phyloP scores from a whole-genome alignment of 2,329 filamentous ascomycete genomes.

The Phialemonium atrogriseum region DNA sequence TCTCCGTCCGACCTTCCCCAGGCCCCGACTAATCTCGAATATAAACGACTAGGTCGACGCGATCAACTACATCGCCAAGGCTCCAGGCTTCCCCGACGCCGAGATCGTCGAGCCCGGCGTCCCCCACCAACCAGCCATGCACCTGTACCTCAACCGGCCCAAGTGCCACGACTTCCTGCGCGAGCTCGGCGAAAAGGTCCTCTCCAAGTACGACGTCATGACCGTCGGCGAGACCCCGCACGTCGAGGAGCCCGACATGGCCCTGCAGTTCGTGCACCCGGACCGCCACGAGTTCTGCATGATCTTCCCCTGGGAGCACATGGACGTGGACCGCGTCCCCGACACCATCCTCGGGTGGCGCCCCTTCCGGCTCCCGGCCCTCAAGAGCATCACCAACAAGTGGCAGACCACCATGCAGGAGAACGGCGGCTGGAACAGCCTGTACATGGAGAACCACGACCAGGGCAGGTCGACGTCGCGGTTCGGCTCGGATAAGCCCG shows the following conservation, averaged over 20 bases:
- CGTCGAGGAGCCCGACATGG: conserved; percentile 46
- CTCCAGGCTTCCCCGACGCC: conserved; percentile 45
- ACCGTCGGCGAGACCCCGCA: conserved; percentile 62
- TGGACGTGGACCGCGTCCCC: conserved; percentile 49
- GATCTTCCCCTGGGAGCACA: conserved; percentile 53
- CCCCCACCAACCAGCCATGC: conserved; percentile 40
- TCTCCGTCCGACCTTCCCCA: too few relatives aligned
- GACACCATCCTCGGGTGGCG: conserved; percentile 42
- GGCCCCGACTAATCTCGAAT: too few relatives aligned
- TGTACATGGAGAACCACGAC: conserved; percentile 58
- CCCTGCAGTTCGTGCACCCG: conserved; percentile 50
- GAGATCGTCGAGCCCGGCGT: conserved; percentile 38
- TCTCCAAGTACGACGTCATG: conserved; percentile 53
- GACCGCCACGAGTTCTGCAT: conserved; percentile 54
- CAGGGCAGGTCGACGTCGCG: conserved; percentile 46
- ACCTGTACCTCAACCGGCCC: conserved; percentile 58
- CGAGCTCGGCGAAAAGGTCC: conserved; percentile 53
- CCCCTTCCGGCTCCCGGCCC: conserved; percentile 34
- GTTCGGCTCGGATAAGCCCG: conserved; percentile 35
- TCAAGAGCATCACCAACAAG: conserved; percentile 36
- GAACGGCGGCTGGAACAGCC: conserved; percentile 48
- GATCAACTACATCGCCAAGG: conserved; percentile 65
- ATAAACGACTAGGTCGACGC: too few relatives aligned
- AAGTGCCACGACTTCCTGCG: conserved; percentile 58
- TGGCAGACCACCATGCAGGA: conserved; percentile 42